Base-by-base conservation (phyloP, 805 yeast genomes). In the Ogataea zsoltii region DNA sequence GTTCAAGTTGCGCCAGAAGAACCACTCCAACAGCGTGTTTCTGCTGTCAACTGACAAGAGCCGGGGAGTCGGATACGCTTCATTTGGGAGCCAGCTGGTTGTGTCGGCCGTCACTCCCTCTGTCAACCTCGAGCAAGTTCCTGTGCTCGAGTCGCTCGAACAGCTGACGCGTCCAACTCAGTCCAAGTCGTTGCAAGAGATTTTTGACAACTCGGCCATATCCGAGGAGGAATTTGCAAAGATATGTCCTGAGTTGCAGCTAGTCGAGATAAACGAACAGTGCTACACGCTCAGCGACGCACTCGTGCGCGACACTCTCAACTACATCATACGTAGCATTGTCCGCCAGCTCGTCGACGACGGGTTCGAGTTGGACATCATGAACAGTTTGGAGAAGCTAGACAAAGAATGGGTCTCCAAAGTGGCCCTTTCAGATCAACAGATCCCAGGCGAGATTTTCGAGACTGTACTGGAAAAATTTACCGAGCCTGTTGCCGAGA, bases 1-100 rank as follows among this genome's bases (percentile, higher is more conserved):
- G 0, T 90, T 79, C 77, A 70, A 72, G 36, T 55, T 90, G 14
- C 73, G 88, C 42, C 91, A 85, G 57, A 83, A 86, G 70, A 88
- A 88, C 60, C 97, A 92, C 63, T 86, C 97, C 7, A 90, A 92
- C 62, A 77, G 92, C 4, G 82, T 87, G n/a, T 61, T 89, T 53
- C 49, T 90, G 17, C 60, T 79, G 60, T 31, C 53, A 7, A 9
- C 42, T 1, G 33, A 47, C 23, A 2, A 12, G 25, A 13, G 25
- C n/a, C 25, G 3, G 4, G 51, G 45, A 4, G 34, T 48, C 13
- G 40, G 50, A 15, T 45, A 50, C 44, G 45, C 53, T 21, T 21
- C 28, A 2, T 55, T 56, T 35, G 38, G 28, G 4, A 29, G 29
- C 18, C 56, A 56, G 38, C 46, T 56, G 7, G 52, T 52, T 3